Base-by-base conservation (phyloP, 1,139 yeast species). In the Yamadazyma pseudoaaseri region DNA sequence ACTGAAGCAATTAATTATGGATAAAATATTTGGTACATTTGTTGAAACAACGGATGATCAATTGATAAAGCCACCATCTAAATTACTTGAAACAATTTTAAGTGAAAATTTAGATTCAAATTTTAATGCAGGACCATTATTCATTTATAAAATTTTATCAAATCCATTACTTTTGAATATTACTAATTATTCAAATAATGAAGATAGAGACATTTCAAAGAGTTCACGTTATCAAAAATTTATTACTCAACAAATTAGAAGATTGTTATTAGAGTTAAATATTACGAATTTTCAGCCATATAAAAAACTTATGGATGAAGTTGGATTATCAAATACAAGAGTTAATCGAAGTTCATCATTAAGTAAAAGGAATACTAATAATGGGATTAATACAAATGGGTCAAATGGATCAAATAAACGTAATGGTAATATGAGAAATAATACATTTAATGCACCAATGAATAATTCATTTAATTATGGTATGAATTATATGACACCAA, bases 231-330 rank as follows among this genome's bases (percentile, higher is more conserved):
- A 81, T 43, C 81, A 80, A 41, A 75, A 71, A 40, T 77, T 73
- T 41, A 72, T 84, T 18, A 59, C 76, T 23, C 63, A 70, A 47
- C 81, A 83, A 59, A 76, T 83, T 22, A 70, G 89, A 42, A 62
- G 73, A 34, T 74, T 81, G 6, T 62, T 86, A 36, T 58, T 79
- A 36, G 81, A 79, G 29, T 61, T 77, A 45, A 80, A 77, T 39
- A 73, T 79, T 13, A 49, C 52, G 24, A 69, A 72, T 35, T 73
- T 73, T 21, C 95, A 86, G 52, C 86, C 86, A 17, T 86, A 87
- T 59, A 86, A 86, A 54, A 79, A 95, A 45, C 67, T 92, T 38
- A 77, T 90, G 78, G 97, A 92, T 47, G 97, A 92, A 57, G 94
- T 89, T 43, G 97, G 97, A 6, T 66, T 90, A 33, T 57, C 72